Conservation (phyloP, 2,329 filamentous ascomycete species). For the Trichoderma arundinaceum region DNA sequence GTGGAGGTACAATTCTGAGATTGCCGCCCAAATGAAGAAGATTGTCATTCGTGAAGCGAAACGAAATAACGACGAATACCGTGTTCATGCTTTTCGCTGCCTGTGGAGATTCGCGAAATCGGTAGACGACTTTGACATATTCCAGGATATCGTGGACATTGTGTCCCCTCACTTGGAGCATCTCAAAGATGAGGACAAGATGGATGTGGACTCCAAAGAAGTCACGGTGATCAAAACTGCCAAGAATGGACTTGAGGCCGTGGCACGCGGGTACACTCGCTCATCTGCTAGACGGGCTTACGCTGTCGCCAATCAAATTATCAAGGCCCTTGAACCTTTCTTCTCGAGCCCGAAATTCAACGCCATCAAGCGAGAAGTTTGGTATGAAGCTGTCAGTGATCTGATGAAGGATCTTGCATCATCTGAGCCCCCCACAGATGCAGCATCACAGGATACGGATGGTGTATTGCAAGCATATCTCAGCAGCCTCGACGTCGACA, state of each 20-base stretch:
- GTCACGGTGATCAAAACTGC: slow-evolving; percentile 52
- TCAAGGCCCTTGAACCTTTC: slow-evolving; percentile 49
- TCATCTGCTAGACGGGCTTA: slow-evolving; percentile 46
- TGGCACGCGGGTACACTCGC: slow-evolving; percentile 57
- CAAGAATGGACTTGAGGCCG: slow-evolving; percentile 57
- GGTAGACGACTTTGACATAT: slow-evolving; percentile 72
- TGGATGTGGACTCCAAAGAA: slow-evolving; percentile 69
- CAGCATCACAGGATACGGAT: slow-evolving; percentile 32
- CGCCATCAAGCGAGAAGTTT: slow-evolving; percentile 55
- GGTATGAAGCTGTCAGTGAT: slow-evolving; percentile 58
- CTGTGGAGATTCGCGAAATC: slow-evolving; percentile 75
- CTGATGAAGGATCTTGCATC: slow-evolving; percentile 52
- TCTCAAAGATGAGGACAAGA: slow-evolving; percentile 62
- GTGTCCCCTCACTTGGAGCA: slow-evolving; percentile 68
- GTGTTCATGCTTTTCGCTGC: slow-evolving; percentile 73
- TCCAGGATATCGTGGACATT: slow-evolving; percentile 68
- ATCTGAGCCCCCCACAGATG: slow-evolving; percentile 34
- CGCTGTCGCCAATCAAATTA: slow-evolving; percentile 49
- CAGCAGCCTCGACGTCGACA: slow-evolving; percentile 53
- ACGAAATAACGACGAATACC: slow-evolving; percentile 85
- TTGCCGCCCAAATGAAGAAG: slow-evolving; percentile 75
- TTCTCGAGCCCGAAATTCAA: slow-evolving; percentile 48
- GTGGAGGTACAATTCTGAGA: slow-evolving; percentile 57
- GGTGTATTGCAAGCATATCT: slow-evolving; percentile 49
- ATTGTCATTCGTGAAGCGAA: slow-evolving; percentile 86